Evolutionary conservation across 768 basidiomycete genomes (phyloP), one percentile per base, ranked within the genome.

Genomic region (Boletus bicolor): DNA sequence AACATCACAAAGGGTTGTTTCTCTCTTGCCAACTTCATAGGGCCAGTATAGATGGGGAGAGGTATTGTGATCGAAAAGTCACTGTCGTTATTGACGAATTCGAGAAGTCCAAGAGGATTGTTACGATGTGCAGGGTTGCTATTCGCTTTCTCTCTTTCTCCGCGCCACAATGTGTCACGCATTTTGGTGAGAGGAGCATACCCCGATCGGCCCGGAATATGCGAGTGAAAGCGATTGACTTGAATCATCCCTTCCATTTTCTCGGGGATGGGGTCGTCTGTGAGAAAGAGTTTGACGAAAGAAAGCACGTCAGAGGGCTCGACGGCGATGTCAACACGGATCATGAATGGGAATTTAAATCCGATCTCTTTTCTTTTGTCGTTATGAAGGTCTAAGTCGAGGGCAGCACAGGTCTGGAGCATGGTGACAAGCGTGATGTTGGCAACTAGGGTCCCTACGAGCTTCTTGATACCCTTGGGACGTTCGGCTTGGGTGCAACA

Each of bases 41-140:
- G 19, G 15, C 41, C 32, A 8, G 49, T 5, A 26, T 32, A 19
- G 17, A 60, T 24, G 8, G 49, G 49, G 5, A 64, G 38, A 6
- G 49, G 61, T 1, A 37, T n/a, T 8, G 57, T 63, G 34, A 54
- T 50, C 3, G 51, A 63, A 43, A 63, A 51, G 7, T 59, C 57
- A 7, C 50, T 59, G 47, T 59, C 57, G 32, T 63, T 59, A 17
- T 63, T 64, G 46, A 64, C 55, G 38, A 63, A 63, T 19, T 63
- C 61, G 6, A 63, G 12, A 0, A 63, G 45, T 7, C 61, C 62
- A 24, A 63, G 50, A 6, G 57, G 60, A 6, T 53, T 41, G 19
- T 24, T 24, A 3, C 47, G 49, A 12, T 10, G 36, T 1, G 9
- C 21, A 5, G 47, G 12, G 5, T 35, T n/a, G 2, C 15, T 38